phyloP scores from a whole-genome alignment of 805 yeast species.

The Peterozyma toletana region DNA sequence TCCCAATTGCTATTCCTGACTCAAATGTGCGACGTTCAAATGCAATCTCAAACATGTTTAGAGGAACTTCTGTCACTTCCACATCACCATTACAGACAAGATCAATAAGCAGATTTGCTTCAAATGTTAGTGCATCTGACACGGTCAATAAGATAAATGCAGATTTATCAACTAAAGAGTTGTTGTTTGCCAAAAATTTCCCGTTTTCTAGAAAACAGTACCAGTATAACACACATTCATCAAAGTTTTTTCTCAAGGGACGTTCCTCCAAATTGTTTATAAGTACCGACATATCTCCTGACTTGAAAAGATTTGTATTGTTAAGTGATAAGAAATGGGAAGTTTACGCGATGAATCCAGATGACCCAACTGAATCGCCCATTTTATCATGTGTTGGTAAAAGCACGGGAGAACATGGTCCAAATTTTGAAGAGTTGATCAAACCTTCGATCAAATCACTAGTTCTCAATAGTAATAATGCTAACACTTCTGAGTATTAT shows the following conservation, averaged over 20 bases:
- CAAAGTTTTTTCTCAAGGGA: slow-evolving; percentile 38
- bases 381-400: slow-evolving; percentile 58
- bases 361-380: slow-evolving; percentile 41
- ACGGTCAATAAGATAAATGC: slow-evolving; percentile 1
- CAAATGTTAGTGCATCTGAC: not conserved
- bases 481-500: slow-evolving; percentile 3
- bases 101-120: not conserved
- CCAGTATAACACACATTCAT: slow-evolving; percentile 42
- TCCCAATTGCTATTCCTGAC: slow-evolving; percentile 13
- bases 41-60: slow-evolving; percentile 3
- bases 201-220: slow-evolving; percentile 68
- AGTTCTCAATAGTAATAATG: slow-evolving; percentile 19
- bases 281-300: slow-evolving; percentile 56
- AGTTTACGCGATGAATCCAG: slow-evolving; percentile 47
- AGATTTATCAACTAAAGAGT: slow-evolving; percentile 39
- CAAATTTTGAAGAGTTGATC: slow-evolving; percentile 31
- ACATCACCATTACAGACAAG: slow-evolving; percentile 11
- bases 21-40: not conserved
- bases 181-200: slow-evolving; percentile 68
- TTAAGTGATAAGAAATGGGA: slow-evolving; percentile 69
- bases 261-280: slow-evolving; percentile 35
- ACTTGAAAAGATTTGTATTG: slow-evolving; percentile 56
- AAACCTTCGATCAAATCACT: slow-evolving; percentile 16
- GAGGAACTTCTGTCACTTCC: slow-evolving; percentile 4
- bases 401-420: slow-evolving; percentile 62